These are phyloP conservation scores for Nepenthes gracilis DNA, from an alignment of 148 eudicot species.

Conservation along the genomic window DNA sequence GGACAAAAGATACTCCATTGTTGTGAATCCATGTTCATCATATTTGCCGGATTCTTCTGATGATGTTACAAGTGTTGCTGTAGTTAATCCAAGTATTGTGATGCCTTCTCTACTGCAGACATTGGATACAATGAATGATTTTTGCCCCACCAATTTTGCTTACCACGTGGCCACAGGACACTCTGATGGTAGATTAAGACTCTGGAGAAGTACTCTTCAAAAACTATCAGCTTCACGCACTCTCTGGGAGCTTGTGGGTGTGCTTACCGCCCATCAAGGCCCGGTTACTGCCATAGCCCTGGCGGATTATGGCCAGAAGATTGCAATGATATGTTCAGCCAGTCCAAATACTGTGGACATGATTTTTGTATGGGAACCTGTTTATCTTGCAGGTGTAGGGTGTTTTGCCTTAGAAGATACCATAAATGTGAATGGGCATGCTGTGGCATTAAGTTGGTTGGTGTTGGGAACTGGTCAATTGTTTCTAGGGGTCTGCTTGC, in stretches of 20 bases:
- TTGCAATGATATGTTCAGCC: slow-evolving; percentile 49
- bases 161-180: slow-evolving; percentile 83
- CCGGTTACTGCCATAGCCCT: slow-evolving; percentile 44
- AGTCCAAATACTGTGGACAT: slow-evolving; percentile 15
- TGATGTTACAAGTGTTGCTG: slow-evolving; percentile 51
- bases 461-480: slow-evolving; percentile 54
- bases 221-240: slow-evolving; percentile 19
- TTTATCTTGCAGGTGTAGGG: slow-evolving; percentile 37
- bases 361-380: slow-evolving; percentile 63
- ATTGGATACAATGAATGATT: slow-evolving; percentile 20
- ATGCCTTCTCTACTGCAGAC: slow-evolving; percentile 21
- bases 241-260: slow-evolving; percentile 79
- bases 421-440: slow-evolving; percentile 36
- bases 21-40: slow-evolving; percentile 46
- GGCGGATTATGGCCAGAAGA: slow-evolving; percentile 65
- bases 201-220: slow-evolving; percentile 60
- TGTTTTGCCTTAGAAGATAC: slow-evolving; percentile 56
- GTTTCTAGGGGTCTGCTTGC: slow-evolving; percentile 71
- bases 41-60: slow-evolving; percentile 42
- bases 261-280: slow-evolving; percentile 44
- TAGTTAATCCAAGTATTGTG: slow-evolving; percentile 32
- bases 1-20: slow-evolving; percentile 43
- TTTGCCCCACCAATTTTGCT: slow-evolving; percentile 18
- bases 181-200: slow-evolving; percentile 57
- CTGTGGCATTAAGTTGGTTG: slow-evolving; percentile 60